Evolutionary conservation across 1,284 basidiomycete species (phyloP), one percentile per base, ranked within the genome.

Genomic region (Tylopilus orsonianus): DNA sequence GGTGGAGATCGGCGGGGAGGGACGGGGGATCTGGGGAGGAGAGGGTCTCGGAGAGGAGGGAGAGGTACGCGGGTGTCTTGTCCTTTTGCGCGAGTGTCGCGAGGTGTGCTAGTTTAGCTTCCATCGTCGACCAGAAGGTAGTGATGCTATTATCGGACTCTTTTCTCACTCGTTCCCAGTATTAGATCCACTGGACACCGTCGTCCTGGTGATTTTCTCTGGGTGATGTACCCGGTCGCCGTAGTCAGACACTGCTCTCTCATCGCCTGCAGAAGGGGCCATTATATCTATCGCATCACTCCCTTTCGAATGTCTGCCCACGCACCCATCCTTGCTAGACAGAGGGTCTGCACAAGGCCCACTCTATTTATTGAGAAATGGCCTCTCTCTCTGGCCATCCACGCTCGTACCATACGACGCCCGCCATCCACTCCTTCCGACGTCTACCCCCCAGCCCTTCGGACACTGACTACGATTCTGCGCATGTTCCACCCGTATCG

Each of bases 31-130:
- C 72, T 48, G 74, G 57, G 41, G 75, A 73, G 10, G 80, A 65
- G n/a, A 89, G 67, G 48, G 82, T 72, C 46, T 79, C 73, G 42
- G 74, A 71, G 51, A 84, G 78, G 34, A 83, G 74, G 9, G 77
- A 73, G 43, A 79, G 75, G 62, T 89, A 94, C 3, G 85, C 86
- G n/a, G 82, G 75, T 0, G 80, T 85, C 62, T 90, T 90, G 67
- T 93, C 90, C 61, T 90, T 92, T 69, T 93, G 90, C 46, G 70
- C 73, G 54, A 90, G 78, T n/a, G 78, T 61, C 0, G 78, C 71
- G 43, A 84, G 71, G 54, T 85, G 80, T 1, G 78, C 63, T 44
- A 91, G 75, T 67, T 78, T 83, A 45, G 65, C 63, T 42, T 90
- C 84, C 86, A 90, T 88, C 35, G 41, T 8, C 6, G 23, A 40